Base-by-base conservation (phyloP, 805 yeast species). In the Candida andamanensis region DNA sequence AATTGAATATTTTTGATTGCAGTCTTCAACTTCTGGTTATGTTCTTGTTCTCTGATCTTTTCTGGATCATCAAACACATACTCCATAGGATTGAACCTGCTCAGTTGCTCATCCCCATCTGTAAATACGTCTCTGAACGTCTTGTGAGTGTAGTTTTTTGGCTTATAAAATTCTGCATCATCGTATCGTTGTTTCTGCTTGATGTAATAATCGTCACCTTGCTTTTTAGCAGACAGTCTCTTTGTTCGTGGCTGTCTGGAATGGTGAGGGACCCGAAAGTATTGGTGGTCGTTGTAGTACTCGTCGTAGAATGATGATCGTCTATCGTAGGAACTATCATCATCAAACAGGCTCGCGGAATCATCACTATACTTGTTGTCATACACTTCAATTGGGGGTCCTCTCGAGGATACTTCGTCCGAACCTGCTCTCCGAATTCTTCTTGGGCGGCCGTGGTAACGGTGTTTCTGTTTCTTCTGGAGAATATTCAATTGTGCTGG, bases 41-140 rank as follows among this genome's bases (percentile, higher is more conserved):
- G 45, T 10, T 47, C 50, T 14, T 41, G 44, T 17, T 44, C 47
- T 34, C 28, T 36, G 10, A 36, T n/a, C 28, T 40, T 44, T 15
- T 41, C 50, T 0, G 50, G 45, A 15, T 49, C 55, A 22, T 58
- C 56, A 40, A 66, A 66, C 5, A 66, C 70, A 24, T 49, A 43
- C 33, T 63, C 68, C 40, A 58, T 58, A 2, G 72, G 72, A 35
- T 60, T 64, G 29, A 58, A 56, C 25, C 46, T 47, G 22, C 47
- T 54, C 21, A 41, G 39, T 13, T 44, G 47, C 29, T 60, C 65
- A 5, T 57, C 54, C 15, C 46, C 46, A 24, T 57, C 56, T 10
- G 41, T 40, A 35, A 65, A 64, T 4, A 65, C 67, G 5, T 63
- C 63, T 15, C 44, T 37, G 39, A 63, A 62, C 1, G 69, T 63